These are phyloP conservation scores for Sabuloglossum arenarium DNA, from an alignment of 495 filamentous ascomycete species.

Conservation along the genomic window DNA sequence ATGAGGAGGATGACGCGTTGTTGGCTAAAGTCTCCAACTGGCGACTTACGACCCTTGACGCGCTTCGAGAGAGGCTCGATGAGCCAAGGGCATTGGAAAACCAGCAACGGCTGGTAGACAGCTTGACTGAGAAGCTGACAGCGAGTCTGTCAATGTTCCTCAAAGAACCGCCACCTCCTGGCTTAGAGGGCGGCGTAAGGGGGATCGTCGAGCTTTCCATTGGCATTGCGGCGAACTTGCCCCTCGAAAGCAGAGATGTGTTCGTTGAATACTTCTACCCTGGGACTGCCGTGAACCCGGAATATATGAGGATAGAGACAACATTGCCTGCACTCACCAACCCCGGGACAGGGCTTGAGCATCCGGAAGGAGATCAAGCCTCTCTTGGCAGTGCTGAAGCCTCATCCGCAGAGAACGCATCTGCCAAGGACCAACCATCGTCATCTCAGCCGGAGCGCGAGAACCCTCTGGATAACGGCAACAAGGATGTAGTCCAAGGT, in stretches of 20 bases:
- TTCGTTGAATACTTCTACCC: constrained; percentile 68
- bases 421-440: background rate
- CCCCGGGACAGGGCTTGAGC: constrained; percentile 19
- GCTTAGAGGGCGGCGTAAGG: constrained; percentile 56
- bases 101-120: constrained; percentile 41
- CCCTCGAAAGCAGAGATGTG: constrained; percentile 80
- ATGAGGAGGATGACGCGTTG: constrained; percentile 79
- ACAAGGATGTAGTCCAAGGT: constrained; percentile 15
- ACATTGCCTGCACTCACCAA: constrained; percentile 49
- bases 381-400: constrained; percentile 14
- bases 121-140: constrained; percentile 48
- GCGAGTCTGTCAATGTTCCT: constrained; percentile 48
- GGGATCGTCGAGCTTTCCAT: constrained; percentile 91
- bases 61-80: constrained; percentile 49
- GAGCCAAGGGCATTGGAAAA: constrained; percentile 39
- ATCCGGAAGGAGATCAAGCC: constrained; percentile 17
- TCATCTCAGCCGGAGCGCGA: background rate
- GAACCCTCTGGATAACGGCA: constrained; percentile 11
- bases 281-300: constrained; percentile 38
- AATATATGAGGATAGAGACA: constrained; percentile 70
- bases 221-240: constrained; percentile 66
- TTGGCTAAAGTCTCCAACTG: constrained; percentile 76
- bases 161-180: constrained; percentile 50
- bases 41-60: constrained; percentile 85
- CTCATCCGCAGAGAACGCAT: background rate